Evolutionary conservation across 352 stramenopile species (phyloP), one percentile per base, ranked within the genome.

Genomic region (Globisporangium cederbergense): DNA sequence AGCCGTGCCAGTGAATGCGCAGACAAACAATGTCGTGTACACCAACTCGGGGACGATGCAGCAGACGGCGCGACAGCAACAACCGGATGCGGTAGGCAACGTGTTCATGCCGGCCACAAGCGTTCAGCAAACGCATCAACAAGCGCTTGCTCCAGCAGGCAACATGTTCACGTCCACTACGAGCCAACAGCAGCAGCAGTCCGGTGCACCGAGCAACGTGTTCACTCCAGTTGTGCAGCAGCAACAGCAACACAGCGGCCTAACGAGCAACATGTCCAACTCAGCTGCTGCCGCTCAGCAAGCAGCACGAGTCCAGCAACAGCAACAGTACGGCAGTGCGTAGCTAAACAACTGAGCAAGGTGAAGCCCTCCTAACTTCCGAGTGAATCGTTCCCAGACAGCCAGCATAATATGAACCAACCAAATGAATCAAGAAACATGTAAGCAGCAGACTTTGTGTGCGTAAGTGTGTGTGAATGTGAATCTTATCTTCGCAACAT

Each of bases 231-330:
- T 28, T 18, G 14, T 18, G 9, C 42, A 62, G 18, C 34, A 64
- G 7, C 49, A 58, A 2, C 49, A 64, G 20, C 30, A 42, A 40
- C 55, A 52, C 4, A 18, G 22, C 4, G 55, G 36, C 10, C 4
- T 14, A 22, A 38, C 7, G 55, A 54, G 47, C 47, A 36, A 18
- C 25, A 54, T 54, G 22, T 54, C 36, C 20, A 32, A 6, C 47
- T 36, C 47, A 54, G 5, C 47, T 34, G 47, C 22, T 34, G 47
- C 47, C 38, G 25, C 50, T 34, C 55, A 52, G 9, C 55, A 61
- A 61, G n/a, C 40, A 52, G 13, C 38, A 61, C 32, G 40, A 51
- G 36, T 22, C 13, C 55, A 57, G 0, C 51, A 57, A 57, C 51
- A 43, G 9, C 51, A 25, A 30, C 51, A 43, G 8, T 25, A 25